A percentile compares a stretch with the other conserved stretches of the same genome.
Conservation (phyloP, 306 rosid genomes). For the Citrullus colocynthis region DNA sequence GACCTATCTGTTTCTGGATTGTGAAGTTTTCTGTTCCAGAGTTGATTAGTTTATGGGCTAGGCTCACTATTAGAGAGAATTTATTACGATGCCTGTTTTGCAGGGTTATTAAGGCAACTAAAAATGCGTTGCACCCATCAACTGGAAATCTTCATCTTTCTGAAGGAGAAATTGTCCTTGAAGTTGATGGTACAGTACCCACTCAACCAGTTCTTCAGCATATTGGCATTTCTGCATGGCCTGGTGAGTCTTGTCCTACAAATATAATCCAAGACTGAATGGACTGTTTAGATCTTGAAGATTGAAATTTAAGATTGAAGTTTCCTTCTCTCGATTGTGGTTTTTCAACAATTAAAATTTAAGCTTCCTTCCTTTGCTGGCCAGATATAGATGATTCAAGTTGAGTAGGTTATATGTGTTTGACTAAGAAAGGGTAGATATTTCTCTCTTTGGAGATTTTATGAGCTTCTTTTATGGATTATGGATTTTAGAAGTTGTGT, state of each 20-base stretch:
- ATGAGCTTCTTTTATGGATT: not conserved
- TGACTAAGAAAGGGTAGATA: not conserved
- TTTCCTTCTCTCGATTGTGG: not conserved
- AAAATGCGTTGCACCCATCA: slow-evolving; percentile 30
- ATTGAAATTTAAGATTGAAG: not conserved
- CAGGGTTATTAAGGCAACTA: slow-evolving; percentile 67
- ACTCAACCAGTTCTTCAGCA: slow-evolving; percentile 93
- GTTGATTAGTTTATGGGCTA: not conserved
- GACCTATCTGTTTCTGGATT: not conserved
- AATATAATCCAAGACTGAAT: not conserved
- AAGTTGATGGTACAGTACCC: slow-evolving; percentile 78
- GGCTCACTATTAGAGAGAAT: not conserved
- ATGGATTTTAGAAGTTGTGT: not conserved
- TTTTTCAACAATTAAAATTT: not conserved
- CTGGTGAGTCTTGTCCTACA: slow-evolving; percentile 41
- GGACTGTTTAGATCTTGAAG: not conserved
- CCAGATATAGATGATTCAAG: not conserved
- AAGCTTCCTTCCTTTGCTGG: not conserved
- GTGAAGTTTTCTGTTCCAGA: not conserved
- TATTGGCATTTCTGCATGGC: slow-evolving; percentile 86
- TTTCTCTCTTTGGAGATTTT: not conserved
- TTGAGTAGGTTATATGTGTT: not conserved
- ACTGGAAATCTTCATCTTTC: slow-evolving; percentile 54
- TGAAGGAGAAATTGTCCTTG: slow-evolving; percentile 72
- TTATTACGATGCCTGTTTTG: slow-evolving; percentile 7